Evolutionary conservation across 768 basidiomycete species (phyloP), one percentile per base, ranked within the genome.

Genomic region (Lactarius indigo): DNA sequence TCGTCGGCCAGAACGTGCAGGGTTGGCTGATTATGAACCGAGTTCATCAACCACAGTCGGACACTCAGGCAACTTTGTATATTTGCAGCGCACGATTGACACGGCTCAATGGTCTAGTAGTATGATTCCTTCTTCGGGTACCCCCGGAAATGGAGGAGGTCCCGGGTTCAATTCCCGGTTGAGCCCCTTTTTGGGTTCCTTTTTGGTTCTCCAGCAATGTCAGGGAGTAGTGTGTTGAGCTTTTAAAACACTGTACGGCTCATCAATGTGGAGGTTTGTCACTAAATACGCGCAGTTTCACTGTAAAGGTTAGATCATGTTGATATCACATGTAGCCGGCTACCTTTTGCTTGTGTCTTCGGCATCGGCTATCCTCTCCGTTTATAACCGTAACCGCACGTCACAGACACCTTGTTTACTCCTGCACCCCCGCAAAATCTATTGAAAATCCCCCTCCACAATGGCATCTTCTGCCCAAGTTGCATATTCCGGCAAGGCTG

Each of bases 161-260:
- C 77, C 76, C 76, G 76, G 76, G 76, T 77, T 78, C 77, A 77
- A 77, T 77, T 76, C 77, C 76, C 76, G 76, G 76, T 74, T 76
- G 76, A 73, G 76, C 76, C 77, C 76, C 60, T 63, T 50, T 62
- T 59, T 65, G 56, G 26, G 9, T 20, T 62, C 44, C 58, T 15
- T 50, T 64, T 50, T 63, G 31, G 12, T 31, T 26, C 23, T 52
- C 13, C 5, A 52, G 50, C 12, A 50, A 4, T 5, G 13, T 23
- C 5, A 23, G 50, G 23, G 50, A 41, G 17, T 1, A 7, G 1
- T 26, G 7, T 10, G 6, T 5, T 23, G 23, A 44, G 3, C 6
- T 41, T 41, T 15, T 4, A 20, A 50, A 50, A 26, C 47, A 23
- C 9, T 37, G 10, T 47, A 44, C 10, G n/a, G 10, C 9, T 12